Percentiles rank a stretch among this genome's conserved stretches.
Conservation (phyloP, 495 filamentous ascomycete genomes). For the Penicillium herquei region DNA sequence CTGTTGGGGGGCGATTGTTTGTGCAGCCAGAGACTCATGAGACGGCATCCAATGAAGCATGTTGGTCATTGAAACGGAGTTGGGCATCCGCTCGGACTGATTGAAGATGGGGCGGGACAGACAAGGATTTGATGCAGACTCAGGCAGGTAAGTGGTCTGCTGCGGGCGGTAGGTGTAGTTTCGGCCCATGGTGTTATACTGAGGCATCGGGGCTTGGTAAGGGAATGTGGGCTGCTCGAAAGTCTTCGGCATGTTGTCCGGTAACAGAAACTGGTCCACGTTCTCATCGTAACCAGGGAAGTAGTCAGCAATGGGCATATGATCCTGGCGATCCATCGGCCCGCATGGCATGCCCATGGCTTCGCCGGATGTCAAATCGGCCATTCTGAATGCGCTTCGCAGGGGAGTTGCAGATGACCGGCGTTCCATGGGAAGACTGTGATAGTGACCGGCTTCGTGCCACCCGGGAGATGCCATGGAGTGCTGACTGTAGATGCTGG, state of each 20-base stretch:
- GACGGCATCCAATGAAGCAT: constrained; percentile 44
- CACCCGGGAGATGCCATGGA: constrained; percentile 42
- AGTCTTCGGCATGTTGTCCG: constrained; percentile 39
- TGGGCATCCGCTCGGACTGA: constrained; percentile 38
- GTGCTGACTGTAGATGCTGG: constrained; percentile 43
- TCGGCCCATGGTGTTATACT: constrained; percentile 39
- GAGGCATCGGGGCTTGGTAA: constrained; percentile 38
- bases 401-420: constrained; percentile 36
- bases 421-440: constrained; percentile 32
- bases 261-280: constrained; percentile 45
- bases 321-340: constrained; percentile 37
- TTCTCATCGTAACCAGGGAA: constrained; percentile 44
- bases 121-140: constrained; percentile 44
- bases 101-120: constrained; percentile 46
- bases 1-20: constrained; percentile 43
- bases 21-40: constrained; percentile 35
- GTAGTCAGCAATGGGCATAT: constrained; percentile 41
- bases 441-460: constrained; percentile 37
- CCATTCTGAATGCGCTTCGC: constrained; percentile 40
- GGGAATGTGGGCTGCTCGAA: constrained; percentile 35
- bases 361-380: constrained; percentile 36
- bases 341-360: constrained; percentile 34
- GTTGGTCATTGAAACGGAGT: constrained; percentile 44
- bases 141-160: constrained; percentile 35
- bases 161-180: constrained; percentile 39